Base-by-base conservation (phyloP, 768 basidiomycete species). In the Strobilomyces echinocephalus region DNA sequence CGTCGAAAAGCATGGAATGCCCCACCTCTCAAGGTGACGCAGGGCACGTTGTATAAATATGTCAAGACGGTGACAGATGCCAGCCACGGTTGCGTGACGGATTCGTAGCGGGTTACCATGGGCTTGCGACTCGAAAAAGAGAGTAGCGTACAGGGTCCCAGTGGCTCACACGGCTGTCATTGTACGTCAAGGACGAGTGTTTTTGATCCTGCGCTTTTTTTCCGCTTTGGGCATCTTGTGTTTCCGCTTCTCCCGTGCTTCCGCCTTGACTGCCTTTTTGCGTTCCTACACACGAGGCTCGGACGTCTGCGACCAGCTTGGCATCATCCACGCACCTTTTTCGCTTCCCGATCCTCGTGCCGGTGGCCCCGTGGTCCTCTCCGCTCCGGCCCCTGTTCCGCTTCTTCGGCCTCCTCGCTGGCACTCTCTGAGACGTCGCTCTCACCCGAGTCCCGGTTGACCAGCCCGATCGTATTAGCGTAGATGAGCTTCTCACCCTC, bases 151-250 rank as follows among this genome's bases (percentile, higher is more conserved):
- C 50, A 24, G 24, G 24, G 24, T 24, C 24, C n/a, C n/a, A n/a
- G 31, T 52, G 55, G 35, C 54, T 64, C 55, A 50, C 59, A 56
- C 58, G 48, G 35, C 33, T 50, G 55, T 56, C 51, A 54, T 54
- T 33, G 20, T 39, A 55, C 35, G 50, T 63, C 60, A 60, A 52
- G 59, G 58, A 44, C 58, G 53, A 62, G 71, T 43, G 67, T 65
- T 60, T 63, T 91, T 97, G 61, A 97, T 79, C 58, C 80, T 81
- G 39, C 83, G 80, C 74, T 91, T 91, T 77, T 97, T 98, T 72
- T 95, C 92, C 39, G 87, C 84, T 67, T 98, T 98, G 43, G 95
- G 90, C 78, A 97, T 92, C 75, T 98, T 98, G 61, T 81, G 77
- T 70, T 93, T 91, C 56, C 95, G 79, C 69, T 81, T 88, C 74